These are phyloP conservation scores for Abrus precatorius DNA, from an alignment of 306 rosid genomes.

Conservation along the genomic window DNA sequence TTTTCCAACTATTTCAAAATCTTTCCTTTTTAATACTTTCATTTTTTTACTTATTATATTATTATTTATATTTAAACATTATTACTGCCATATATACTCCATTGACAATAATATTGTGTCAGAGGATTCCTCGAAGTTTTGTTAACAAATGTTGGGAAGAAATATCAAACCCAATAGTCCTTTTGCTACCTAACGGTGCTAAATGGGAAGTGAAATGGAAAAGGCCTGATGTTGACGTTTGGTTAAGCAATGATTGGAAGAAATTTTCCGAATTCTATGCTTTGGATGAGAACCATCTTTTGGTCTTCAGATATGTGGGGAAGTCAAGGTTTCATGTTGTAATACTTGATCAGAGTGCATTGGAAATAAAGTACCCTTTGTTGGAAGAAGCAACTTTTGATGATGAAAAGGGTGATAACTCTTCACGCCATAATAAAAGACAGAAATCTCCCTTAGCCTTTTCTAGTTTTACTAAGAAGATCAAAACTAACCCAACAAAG, in stretches of 20 bases:
- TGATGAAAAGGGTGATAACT: neutral
- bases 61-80: neutral
- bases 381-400: too few relatives aligned
- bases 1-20: too few relatives aligned
- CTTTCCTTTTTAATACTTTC: too few relatives aligned
- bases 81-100: neutral
- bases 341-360: neutral
- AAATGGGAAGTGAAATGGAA: neutral
- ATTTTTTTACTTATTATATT: too few relatives aligned
- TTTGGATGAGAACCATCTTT: neutral
- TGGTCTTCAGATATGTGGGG: neutral
- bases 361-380: slow-evolving; percentile 7
- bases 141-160: slow-evolving; percentile 19
- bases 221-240: neutral
- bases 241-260: neutral
- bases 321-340: neutral
- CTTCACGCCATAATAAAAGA: neutral
- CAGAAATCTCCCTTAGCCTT: neutral
- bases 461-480: neutral
- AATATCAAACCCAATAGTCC: neutral
- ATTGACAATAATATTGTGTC: neutral
- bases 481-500: neutral
- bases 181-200: slow-evolving; percentile 26
- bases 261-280: slow-evolving; percentile 1
- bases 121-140: slow-evolving; percentile 21